Percentiles rank a stretch among this genome's conserved stretches.
Evolutionary conservation across 345 rosid genomes (phyloP).

Genomic region (Durio zibethinus): DNA sequence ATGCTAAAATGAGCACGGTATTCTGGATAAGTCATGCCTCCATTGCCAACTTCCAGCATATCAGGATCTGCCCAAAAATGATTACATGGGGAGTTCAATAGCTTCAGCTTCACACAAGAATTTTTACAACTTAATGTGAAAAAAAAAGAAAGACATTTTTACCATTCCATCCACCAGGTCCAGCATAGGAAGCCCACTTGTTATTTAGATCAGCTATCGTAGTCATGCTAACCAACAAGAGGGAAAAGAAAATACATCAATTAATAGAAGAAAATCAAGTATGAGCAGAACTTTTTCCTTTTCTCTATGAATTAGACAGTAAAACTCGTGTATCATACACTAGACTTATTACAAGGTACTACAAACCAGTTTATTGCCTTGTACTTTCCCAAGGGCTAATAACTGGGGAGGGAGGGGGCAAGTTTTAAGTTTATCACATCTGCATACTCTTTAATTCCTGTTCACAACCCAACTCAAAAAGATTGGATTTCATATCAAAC

Average conservation of each 20-base stretch:
- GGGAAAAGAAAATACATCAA: slow-evolving; percentile 13
- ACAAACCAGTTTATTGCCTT: not conserved
- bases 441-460: not conserved
- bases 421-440: not conserved
- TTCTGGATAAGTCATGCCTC: slow-evolving; percentile 87
- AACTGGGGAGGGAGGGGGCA: not conserved
- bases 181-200: slow-evolving; percentile 96
- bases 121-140: not conserved
- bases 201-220: slow-evolving; percentile 87
- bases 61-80: slow-evolving; percentile 68
- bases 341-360: not conserved
- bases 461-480: not conserved
- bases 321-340: not conserved
- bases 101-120: not conserved
- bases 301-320: not conserved
- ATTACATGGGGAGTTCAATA: not conserved
- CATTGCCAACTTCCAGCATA: slow-evolving; percentile 98
- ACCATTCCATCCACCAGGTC: slow-evolving; percentile 99
- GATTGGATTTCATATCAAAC: not conserved
- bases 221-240: slow-evolving; percentile 64
- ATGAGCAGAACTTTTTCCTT: not conserved
- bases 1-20: slow-evolving; percentile 93
- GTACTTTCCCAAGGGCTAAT: not conserved
- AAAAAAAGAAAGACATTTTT: not conserved
- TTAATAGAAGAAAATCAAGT: slow-evolving; percentile 14